Percentiles rank a stretch among this genome's conserved stretches.
Evolutionary conservation across 345 rosid species (phyloP).

Genomic region (Microthlaspi erraticum): DNA sequence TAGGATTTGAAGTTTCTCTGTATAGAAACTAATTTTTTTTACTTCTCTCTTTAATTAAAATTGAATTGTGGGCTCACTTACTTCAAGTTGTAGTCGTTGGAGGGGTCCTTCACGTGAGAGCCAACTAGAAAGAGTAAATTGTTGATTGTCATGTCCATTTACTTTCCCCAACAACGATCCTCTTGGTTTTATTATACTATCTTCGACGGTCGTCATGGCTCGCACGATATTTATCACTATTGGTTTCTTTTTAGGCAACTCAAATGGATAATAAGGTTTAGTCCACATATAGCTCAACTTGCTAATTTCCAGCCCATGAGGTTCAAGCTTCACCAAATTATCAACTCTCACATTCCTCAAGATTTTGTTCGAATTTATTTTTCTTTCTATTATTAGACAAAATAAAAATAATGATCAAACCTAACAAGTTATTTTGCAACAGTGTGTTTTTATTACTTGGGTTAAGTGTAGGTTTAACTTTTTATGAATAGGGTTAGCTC

Average conservation of each 20-base stretch:
- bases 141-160: conserved; percentile 32
- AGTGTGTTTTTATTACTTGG: too few relatives aligned
- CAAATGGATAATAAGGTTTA: conserved; percentile 11
- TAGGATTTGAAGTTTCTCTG: conserved; percentile 5
- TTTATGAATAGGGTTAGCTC: too few relatives aligned
- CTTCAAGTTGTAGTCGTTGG: conserved; percentile 17
- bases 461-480: too few relatives aligned
- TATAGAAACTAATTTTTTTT: background rate
- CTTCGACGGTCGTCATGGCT: conserved; percentile 10
- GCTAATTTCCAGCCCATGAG: conserved; percentile 23
- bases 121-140: conserved; percentile 30
- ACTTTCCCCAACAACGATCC: conserved; percentile 15
- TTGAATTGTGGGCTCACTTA: conserved; percentile 13
- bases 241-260: background rate
- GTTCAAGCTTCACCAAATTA: conserved; percentile 18
- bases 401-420: background rate
- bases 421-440: background rate
- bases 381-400: background rate
- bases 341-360: background rate
- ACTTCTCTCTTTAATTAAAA: background rate
- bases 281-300: conserved; percentile 21
- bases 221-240: conserved; percentile 5
- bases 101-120: conserved; percentile 18
- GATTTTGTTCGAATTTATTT: background rate
- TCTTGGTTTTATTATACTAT: background rate